Evolutionary conservation across 345 rosid species (phyloP).

Genomic region (Euphorbia pulcherrima): DNA sequence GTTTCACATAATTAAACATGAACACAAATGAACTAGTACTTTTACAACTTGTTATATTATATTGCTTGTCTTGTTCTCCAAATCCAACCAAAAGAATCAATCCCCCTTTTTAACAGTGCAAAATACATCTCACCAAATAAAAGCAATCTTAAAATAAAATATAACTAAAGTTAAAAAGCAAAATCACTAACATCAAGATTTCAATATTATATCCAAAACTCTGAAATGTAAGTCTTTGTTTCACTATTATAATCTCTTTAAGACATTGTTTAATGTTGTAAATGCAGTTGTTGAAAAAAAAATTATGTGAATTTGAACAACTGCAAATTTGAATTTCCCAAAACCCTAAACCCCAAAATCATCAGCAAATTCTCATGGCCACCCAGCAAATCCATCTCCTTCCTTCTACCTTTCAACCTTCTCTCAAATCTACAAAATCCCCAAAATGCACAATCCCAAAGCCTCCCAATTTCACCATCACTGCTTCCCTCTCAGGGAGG

Average conservation of each 20-base stretch:
- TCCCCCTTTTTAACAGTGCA: background rate
- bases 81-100: background rate
- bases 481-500: slow-evolving; percentile 35
- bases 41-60: too few relatives aligned
- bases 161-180: background rate
- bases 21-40: background rate
- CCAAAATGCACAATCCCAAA: background rate
- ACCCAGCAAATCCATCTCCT: background rate
- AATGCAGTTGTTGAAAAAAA: too few relatives aligned
- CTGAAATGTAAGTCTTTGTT: background rate
- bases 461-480: slow-evolving; percentile 16
- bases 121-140: background rate
- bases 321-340: background rate
- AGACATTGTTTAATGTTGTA: too few relatives aligned
- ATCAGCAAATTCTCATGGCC: background rate
- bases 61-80: background rate
- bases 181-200: background rate
- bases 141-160: background rate
- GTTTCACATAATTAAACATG: too few relatives aligned
- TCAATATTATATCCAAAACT: background rate
- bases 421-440: slow-evolving; percentile 12
- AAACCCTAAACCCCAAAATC: background rate
- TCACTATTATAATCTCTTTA: too few relatives aligned
- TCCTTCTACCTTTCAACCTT: slow-evolving; percentile 3
- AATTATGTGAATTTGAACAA: too few relatives aligned